A percentile compares a stretch with the other conserved stretches of the same genome.
Evolutionary conservation across 176 grass and related monocot genomes (phyloP).

Genomic region (Calamus simplicifolius): DNA sequence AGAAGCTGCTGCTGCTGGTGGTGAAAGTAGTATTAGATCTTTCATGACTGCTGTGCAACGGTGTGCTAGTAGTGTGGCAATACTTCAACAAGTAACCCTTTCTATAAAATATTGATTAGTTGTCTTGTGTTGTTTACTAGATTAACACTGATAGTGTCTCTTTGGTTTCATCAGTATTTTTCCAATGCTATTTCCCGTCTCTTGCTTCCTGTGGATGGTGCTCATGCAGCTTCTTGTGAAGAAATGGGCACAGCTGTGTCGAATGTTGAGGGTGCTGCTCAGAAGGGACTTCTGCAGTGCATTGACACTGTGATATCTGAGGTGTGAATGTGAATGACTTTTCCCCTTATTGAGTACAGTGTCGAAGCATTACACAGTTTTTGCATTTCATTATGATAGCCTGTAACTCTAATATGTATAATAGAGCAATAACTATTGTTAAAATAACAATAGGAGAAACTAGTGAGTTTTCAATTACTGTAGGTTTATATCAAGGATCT

Average conservation of each 20-base stretch:
- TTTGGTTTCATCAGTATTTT: conserved; percentile 58
- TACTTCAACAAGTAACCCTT: conserved; percentile 89
- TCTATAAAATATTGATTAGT: not conserved
- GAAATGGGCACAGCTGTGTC: conserved; percentile 94
- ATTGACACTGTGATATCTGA: conserved; percentile 98
- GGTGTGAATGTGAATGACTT: conserved; percentile 21
- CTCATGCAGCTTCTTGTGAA: conserved; percentile 78
- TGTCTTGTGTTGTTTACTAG: not conserved
- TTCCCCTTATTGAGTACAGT: not conserved
- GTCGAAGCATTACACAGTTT: too few relatives aligned
- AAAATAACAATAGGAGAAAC: too few relatives aligned
- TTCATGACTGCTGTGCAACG: conserved; percentile 97
- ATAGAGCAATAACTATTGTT: too few relatives aligned
- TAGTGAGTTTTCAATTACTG: too few relatives aligned
- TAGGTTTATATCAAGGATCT: too few relatives aligned
- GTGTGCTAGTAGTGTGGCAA: conserved; percentile 85
- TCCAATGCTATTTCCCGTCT: conserved; percentile 94
- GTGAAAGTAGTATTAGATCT: conserved; percentile 87
- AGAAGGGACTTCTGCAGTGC: conserved; percentile 90
- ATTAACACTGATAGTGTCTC: not conserved
- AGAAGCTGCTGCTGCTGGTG: conserved; percentile 72
- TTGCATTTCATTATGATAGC: too few relatives aligned
- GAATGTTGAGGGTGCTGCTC: conserved; percentile 79
- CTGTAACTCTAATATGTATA: too few relatives aligned
- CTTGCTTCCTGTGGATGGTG: conserved; percentile 80